Evolutionary conservation across 208 protist genomes (phyloP), one percentile per base, ranked within the genome.

Genomic region (Angomonas ambiguus): DNA sequence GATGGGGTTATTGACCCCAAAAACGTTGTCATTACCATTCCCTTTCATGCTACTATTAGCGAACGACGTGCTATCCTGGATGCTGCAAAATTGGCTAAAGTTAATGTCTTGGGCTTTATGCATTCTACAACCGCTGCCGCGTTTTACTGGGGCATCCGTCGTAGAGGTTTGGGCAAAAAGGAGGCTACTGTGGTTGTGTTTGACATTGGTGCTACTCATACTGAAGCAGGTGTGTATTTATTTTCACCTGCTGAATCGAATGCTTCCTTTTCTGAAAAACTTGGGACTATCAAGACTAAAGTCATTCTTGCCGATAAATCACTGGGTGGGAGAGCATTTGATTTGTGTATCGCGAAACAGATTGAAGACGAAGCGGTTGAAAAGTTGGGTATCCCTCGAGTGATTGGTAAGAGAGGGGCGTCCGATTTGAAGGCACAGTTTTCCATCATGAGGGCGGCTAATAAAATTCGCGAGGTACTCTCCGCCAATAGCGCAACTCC

Each of bases 91-190:
- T 66, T 98, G 11, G 84, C 87, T 4, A 76, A 80, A 22, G 24
- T 97, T 20, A 87, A 88, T 49, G 79, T 97, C 31, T 68, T 97
- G 0, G 91, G 92, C 20, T 80, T 97, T 35, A 83, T 98, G 70
- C 87, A 97, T 41, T 87, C 90, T n/a, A 95, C 86, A 25, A 97
- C 93, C 33, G 91, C 94, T 4, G 87, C 87, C 4, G 90, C 90
- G 1, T 85, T 95, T 31, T 95, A 97, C 61, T 93, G 95, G 62
- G 90, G 90, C 20, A 76, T 92, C 61, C 82, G 87, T 16, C 82
- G 78, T 59, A 72, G 87, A 56, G 90, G 90, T 8, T 93, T 95
- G 56, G 89, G 70, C 55, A 86, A 92, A 49, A 65, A 65, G 33
- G 89, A 77, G 28, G 67, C 94, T 1, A 74, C 72, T 59, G n/a